phyloP scores from a whole-genome alignment of 805 yeast species.

The Candida sonorensis region DNA sequence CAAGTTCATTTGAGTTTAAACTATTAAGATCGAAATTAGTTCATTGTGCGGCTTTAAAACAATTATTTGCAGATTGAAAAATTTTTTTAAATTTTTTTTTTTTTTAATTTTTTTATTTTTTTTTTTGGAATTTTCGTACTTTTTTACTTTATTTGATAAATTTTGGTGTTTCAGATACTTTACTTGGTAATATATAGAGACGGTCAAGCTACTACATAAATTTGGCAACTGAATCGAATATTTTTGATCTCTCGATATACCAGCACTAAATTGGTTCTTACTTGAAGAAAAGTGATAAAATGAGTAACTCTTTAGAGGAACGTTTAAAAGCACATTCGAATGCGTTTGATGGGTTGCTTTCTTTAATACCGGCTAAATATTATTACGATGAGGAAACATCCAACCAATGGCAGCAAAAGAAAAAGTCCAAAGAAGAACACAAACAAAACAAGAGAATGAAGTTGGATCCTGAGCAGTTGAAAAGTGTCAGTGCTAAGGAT shows the following conservation, averaged over 20 bases:
- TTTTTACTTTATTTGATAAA: no score
- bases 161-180: no score
- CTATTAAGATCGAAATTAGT: background rate
- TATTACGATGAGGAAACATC: conserved; percentile 88
- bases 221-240: no score
- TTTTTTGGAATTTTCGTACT: no score
- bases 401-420: conserved; percentile 86
- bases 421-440: conserved; percentile 60
- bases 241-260: no score
- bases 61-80: background rate
- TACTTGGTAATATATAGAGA: no score
- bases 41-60: conserved; percentile 7
- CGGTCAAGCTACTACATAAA: no score
- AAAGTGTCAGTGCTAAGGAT: conserved; percentile 49
- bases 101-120: no score
- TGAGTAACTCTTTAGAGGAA: conserved; percentile 46
- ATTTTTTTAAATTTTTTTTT: no score
- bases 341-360: conserved; percentile 83
- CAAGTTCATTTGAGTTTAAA: background rate
- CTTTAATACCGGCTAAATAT: conserved; percentile 89
- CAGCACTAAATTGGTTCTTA: background rate
- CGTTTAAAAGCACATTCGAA: conserved; percentile 70
- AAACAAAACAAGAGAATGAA: conserved; percentile 59
- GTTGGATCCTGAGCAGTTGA: conserved; percentile 59
- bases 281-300: background rate